Evolutionary conservation across 106 monocot genomes (phyloP).

Genomic region (Dendrobium chrysotoxum): DNA sequence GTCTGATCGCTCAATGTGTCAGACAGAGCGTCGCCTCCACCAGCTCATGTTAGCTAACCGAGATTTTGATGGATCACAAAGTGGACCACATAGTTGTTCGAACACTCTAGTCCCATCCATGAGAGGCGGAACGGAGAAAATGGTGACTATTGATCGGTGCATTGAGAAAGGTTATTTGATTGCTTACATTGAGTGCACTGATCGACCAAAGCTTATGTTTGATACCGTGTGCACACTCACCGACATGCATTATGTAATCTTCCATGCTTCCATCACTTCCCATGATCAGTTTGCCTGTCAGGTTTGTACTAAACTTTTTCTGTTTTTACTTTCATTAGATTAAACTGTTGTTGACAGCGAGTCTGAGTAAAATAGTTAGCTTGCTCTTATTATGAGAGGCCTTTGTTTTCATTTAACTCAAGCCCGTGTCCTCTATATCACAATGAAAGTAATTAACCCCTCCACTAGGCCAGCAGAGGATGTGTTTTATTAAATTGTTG

Average conservation of each 20-base stretch:
- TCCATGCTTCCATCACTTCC: conserved; percentile 53
- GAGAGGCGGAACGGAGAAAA: conserved; percentile 3
- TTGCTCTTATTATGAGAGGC: not conserved
- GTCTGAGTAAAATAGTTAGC: not conserved
- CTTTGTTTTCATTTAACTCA: not conserved
- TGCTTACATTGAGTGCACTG: conserved; percentile 51
- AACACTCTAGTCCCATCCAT: conserved; percentile 8
- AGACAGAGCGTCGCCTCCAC: conserved; percentile 45
- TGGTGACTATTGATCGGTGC: conserved; percentile 42
- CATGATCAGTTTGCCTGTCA: conserved; percentile 32
- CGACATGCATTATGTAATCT: conserved; percentile 58
- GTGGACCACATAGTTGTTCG: not conserved
- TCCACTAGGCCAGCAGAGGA: too few relatives aligned
- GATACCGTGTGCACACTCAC: conserved; percentile 67
- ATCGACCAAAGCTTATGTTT: conserved; percentile 68
- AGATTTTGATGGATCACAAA: conserved; percentile 29
- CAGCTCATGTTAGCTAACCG: conserved; percentile 58
- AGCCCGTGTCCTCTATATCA: too few relatives aligned
- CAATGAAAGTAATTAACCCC: too few relatives aligned
- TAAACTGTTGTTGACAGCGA: not conserved
- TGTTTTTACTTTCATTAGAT: not conserved
- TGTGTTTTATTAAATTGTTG: too few relatives aligned
- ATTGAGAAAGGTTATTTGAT: conserved; percentile 53
- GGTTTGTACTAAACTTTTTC: conserved; percentile 17
- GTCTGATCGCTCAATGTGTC: conserved; percentile 30